Percentiles rank a stretch among this genome's conserved stretches.
These are phyloP conservation scores for Psilocybe sp. DNA, from an alignment of 768 basidiomycete genomes.

Conservation along the genomic window DNA sequence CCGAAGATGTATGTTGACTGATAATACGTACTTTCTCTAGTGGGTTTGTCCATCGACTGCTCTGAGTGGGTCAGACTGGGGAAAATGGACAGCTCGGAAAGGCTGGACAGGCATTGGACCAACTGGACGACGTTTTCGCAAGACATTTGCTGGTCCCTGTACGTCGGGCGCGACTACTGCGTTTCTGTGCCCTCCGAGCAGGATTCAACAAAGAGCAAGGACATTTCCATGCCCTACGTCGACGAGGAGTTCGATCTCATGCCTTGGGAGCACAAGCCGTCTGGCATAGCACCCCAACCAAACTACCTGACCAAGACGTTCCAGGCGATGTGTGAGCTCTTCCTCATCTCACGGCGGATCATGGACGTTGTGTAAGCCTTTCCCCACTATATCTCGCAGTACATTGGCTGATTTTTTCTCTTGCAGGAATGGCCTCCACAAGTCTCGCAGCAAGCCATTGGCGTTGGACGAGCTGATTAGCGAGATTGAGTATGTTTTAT, in stretches of 20 bases:
- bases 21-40: slow-evolving; percentile 23
- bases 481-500: slow-evolving; percentile 45
- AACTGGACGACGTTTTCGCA: slow-evolving; percentile 53
- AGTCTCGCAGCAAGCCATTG: slow-evolving; percentile 34
- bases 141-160: slow-evolving; percentile 66
- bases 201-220: slow-evolving; percentile 23
- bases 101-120: slow-evolving; percentile 57
- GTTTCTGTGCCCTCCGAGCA: slow-evolving; percentile 33
- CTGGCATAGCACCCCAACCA: slow-evolving; percentile 37
- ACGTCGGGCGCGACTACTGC: slow-evolving; percentile 61
- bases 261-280: slow-evolving; percentile 40
- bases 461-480: slow-evolving; percentile 47
- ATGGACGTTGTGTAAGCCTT: slow-evolving; percentile 54
- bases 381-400: background rate
- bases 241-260: slow-evolving; percentile 48
- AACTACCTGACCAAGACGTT: slow-evolving; percentile 46
- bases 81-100: slow-evolving; percentile 48
- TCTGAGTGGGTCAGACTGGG: slow-evolving; percentile 54
- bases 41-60: slow-evolving; percentile 57
- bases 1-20: background rate
- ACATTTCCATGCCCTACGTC: slow-evolving; percentile 45
- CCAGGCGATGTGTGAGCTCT: slow-evolving; percentile 44
- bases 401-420: background rate
- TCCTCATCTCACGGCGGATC: slow-evolving; percentile 46
- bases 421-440: slow-evolving; percentile 42